Percentiles rank a stretch among this genome's conserved stretches.
These are phyloP conservation scores for Geum urbanum DNA, from an alignment of 306 rosid genomes.

Conservation along the genomic window DNA sequence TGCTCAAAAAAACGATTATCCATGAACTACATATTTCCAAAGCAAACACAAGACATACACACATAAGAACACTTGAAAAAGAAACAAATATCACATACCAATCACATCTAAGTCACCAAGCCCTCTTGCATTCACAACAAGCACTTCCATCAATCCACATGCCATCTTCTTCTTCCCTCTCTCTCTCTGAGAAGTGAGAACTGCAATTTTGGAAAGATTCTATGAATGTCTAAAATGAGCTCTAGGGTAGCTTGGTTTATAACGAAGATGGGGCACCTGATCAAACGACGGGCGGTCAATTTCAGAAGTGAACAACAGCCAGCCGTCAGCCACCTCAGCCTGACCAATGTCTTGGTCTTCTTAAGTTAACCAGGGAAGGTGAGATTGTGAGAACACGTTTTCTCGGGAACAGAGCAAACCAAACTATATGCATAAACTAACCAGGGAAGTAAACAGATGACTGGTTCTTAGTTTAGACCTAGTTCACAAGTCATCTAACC, in stretches of 20 bases:
- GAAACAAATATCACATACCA: constrained; percentile 30
- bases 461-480: background rate
- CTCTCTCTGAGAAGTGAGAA: background rate
- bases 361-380: background rate
- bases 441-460: background rate
- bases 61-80: background rate
- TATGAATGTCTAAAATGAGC: background rate
- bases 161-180: constrained; percentile 32
- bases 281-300: background rate
- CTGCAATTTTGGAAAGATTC: background rate
- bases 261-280: background rate
- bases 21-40: background rate
- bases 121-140: constrained; percentile 46
- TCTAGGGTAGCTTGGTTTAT: constrained; percentile 9
- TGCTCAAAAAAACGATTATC: background rate
- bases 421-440: background rate
- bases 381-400: constrained; percentile 5
- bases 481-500: background rate
- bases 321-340: background rate
- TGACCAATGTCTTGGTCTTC: background rate
- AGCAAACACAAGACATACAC: background rate
- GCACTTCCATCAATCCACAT: constrained; percentile 47
- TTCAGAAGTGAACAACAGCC: background rate
- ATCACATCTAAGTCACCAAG: constrained; percentile 46
- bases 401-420: background rate